These are phyloP conservation scores for Priceomyces medius DNA, from an alignment of 805 yeast species.

Conservation along the genomic window DNA sequence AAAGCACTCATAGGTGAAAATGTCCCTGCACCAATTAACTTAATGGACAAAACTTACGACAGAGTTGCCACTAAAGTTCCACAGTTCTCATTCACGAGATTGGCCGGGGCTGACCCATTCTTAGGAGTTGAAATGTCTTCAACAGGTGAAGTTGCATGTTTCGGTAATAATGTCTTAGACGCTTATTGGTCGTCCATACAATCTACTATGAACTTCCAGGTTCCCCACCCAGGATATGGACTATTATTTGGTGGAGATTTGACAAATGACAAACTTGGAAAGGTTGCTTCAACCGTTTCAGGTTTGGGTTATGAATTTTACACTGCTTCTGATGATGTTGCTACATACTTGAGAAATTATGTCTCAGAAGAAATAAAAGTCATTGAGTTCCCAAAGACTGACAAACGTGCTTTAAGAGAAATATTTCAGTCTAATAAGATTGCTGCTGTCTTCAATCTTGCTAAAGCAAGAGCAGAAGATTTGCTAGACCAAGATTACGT, in stretches of 20 bases:
- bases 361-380: slow-evolving; percentile 52
- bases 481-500: slow-evolving; percentile 87
- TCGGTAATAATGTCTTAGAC: slow-evolving; percentile 80
- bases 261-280: slow-evolving; percentile 63
- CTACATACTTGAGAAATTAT: slow-evolving; percentile 54
- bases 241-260: slow-evolving; percentile 93
- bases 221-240: slow-evolving; percentile 89
- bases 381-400: slow-evolving; percentile 89
- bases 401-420: slow-evolving; percentile 90
- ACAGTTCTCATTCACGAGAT: slow-evolving; percentile 95
- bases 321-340: slow-evolving; percentile 72
- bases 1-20: slow-evolving; percentile 75
- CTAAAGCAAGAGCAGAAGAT: slow-evolving; percentile 82
- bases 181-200: slow-evolving; percentile 98
- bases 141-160: slow-evolving; percentile 98
- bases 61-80: slow-evolving; percentile 95
- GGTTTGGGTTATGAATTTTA: slow-evolving; percentile 79
- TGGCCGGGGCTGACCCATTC: slow-evolving; percentile 99
- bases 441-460: slow-evolving; percentile 87
- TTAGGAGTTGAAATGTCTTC: slow-evolving; percentile 99
- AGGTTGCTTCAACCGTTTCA: slow-evolving; percentile 67
- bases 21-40: slow-evolving; percentile 75
- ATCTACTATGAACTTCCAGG: slow-evolving; percentile 93
- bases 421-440: slow-evolving; percentile 85
- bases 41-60: slow-evolving; percentile 72